Evolutionary conservation across 2,329 filamentous ascomycete species (phyloP), one percentile per base, ranked within the genome.

Genomic region (Ramularia endophylla): DNA sequence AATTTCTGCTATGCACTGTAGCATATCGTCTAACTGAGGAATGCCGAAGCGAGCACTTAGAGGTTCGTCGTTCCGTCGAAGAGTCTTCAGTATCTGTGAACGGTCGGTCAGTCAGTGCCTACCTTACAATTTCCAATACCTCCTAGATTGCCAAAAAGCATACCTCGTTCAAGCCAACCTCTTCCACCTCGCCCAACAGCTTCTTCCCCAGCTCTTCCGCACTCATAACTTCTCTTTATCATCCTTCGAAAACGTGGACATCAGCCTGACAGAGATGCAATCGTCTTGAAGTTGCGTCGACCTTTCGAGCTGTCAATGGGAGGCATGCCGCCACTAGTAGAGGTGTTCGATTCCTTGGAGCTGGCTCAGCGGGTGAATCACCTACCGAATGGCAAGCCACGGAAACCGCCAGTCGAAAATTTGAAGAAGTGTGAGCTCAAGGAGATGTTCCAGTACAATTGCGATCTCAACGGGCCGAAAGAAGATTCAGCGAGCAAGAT

Each of bases 401-500:
- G 74, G 46, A 79, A 79, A 57, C 60, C 59, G n/a, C 63, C 68
- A 12, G 63, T 78, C 45, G 27, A 28, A 8, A 64, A 75, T 22
- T 65, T 82, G 5, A 59, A 65, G 40, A 45, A 51, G 27, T 83
- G 79, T 58, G 62, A 70, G 42, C 61, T 82, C 29, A 66, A 75
- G 51, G 75, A 81, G 57, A 61, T 83, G 60, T 64, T 77, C 34
- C 79, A 83, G 62, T 82, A 80, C 56, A 72, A 72, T 18, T 83
- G 80, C 61, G 71, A 78, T 55, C 63, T 78, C 8, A 64, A 70
- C 7, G 60, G 66, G 27, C 64, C 68, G 38, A 60, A 58, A 32
- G 62, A 67, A 25, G 55, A 63, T 37, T 64, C 62, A 13, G 56
- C 59, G 37, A 64, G 68, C 3, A 61, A 65, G 2, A 61, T 75